Conservation (phyloP, 1,139 yeast species). For the Yamadazyma dushanensis region DNA sequence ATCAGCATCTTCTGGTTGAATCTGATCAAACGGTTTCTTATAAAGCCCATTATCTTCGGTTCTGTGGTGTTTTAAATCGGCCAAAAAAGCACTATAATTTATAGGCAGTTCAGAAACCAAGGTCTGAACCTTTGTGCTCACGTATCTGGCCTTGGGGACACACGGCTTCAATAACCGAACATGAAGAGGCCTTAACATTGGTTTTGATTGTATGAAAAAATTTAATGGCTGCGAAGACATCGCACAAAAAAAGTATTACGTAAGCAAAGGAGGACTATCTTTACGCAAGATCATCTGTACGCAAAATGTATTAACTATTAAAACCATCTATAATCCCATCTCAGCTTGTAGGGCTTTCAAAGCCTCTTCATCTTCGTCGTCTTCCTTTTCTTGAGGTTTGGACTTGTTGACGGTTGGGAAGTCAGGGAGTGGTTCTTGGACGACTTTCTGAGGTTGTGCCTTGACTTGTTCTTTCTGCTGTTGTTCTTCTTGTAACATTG, state of each 20-base stretch:
- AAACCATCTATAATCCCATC: constrained; percentile 78
- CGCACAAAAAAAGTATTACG: no score
- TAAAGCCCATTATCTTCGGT: constrained; percentile 5
- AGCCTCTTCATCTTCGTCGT: constrained; percentile 90
- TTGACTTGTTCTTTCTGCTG: constrained; percentile 24
- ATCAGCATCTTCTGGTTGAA: constrained; percentile 3
- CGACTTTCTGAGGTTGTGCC: constrained; percentile 16
- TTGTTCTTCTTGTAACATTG: constrained; percentile 82
- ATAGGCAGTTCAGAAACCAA: neutral
- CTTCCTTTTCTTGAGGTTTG: constrained; percentile 48
- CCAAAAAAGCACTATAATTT: constrained; percentile 3
- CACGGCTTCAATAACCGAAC: neutral
- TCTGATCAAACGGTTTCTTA: constrained; percentile 10
- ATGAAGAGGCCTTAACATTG: no score
- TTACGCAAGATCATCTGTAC: no score
- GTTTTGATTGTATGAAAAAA: no score
- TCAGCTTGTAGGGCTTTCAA: constrained; percentile 88
- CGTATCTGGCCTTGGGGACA: neutral
- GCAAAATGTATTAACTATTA: no score
- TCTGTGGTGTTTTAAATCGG: constrained; percentile 3
- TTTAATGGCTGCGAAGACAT: no score
- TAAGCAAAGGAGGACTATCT: no score
- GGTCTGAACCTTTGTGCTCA: neutral
- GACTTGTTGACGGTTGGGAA: constrained; percentile 48
- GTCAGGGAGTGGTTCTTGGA: constrained; percentile 38